Percentiles rank a stretch among this genome's conserved stretches.
These are phyloP conservation scores for Nakazawaea wyomingensis DNA, from an alignment of 805 yeast genomes.

Conservation along the genomic window DNA sequence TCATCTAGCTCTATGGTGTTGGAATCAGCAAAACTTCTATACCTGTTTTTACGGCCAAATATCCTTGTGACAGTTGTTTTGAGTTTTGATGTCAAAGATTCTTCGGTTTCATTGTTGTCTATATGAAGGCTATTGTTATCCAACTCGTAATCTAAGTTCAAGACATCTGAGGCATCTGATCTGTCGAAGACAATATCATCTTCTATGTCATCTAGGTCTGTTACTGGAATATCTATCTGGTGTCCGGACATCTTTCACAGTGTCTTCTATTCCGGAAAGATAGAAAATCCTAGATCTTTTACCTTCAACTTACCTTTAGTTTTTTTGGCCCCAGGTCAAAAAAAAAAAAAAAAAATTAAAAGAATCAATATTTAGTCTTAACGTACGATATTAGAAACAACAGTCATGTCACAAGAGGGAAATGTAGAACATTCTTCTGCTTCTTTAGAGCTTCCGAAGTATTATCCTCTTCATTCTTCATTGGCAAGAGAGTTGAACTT, in stretches of 20 bases:
- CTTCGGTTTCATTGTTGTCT: constrained; percentile 10
- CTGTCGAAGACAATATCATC: constrained; percentile 26
- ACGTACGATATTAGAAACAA: too few species aligned
- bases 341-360: too few species aligned
- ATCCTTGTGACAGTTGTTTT: neutral
- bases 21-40: neutral
- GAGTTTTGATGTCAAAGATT: constrained; percentile 1
- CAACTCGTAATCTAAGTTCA: constrained; percentile 13
- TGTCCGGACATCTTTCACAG: constrained; percentile 19
- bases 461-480: constrained; percentile 7
- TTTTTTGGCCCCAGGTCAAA: too few species aligned
- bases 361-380: too few species aligned
- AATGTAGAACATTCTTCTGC: neutral
- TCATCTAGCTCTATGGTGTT: constrained; percentile 25
- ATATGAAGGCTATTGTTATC: constrained; percentile 16
- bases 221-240: constrained; percentile 48
- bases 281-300: too few species aligned
- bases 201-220: constrained; percentile 43
- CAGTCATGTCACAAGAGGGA: neutral
- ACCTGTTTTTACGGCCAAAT: neutral
- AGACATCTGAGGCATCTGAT: constrained; percentile 16
- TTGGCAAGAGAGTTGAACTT: neutral
- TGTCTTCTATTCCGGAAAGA: neutral
- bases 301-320: too few species aligned
- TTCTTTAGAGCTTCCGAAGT: constrained; percentile 5